phyloP scores from a whole-genome alignment of 768 basidiomycete genomes.

The Panaeolus cyanescens region DNA sequence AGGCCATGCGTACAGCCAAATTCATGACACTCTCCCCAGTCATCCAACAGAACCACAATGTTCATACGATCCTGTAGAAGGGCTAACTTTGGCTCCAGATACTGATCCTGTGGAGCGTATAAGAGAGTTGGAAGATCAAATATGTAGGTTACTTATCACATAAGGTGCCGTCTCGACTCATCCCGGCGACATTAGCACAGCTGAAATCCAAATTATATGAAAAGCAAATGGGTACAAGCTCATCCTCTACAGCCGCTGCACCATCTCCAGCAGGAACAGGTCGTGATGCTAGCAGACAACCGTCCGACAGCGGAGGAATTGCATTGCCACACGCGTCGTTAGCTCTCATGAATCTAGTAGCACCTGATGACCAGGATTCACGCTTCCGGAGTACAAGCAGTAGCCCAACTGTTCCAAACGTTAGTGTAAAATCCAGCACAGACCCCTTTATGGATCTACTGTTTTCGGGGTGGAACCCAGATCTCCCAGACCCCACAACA shows the following conservation, averaged over 20 bases:
- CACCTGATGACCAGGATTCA: constrained; percentile 36
- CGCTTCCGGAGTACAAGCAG: constrained; percentile 44
- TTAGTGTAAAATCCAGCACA: constrained; percentile 34
- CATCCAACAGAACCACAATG: constrained; percentile 88
- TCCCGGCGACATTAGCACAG: constrained; percentile 42
- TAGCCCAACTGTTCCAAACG: constrained; percentile 52
- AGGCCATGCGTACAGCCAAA: background rate
- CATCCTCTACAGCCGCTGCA: constrained; percentile 29
- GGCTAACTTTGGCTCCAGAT: constrained; percentile 73
- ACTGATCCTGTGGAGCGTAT: constrained; percentile 82
- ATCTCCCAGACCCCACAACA: constrained; percentile 74
- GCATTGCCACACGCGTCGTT: constrained; percentile 47
- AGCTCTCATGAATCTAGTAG: constrained; percentile 41
- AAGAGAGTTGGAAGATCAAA: constrained; percentile 73
- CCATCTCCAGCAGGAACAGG: constrained; percentile 18
- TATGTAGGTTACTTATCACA: constrained; percentile 44
- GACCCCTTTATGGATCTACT: constrained; percentile 68
- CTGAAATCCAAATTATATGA: constrained; percentile 66
- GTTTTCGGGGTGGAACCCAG: constrained; percentile 82
- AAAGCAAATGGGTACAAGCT: constrained; percentile 41
- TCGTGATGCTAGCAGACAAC: constrained; percentile 19
- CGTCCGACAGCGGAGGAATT: constrained; percentile 37
- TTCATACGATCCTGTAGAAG: constrained; percentile 86
- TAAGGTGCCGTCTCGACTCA: constrained; percentile 8
- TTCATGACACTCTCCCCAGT: constrained; percentile 31